Conservation (phyloP, 1,139 yeast genomes). For the Geotrichum cucujoidarum region DNA sequence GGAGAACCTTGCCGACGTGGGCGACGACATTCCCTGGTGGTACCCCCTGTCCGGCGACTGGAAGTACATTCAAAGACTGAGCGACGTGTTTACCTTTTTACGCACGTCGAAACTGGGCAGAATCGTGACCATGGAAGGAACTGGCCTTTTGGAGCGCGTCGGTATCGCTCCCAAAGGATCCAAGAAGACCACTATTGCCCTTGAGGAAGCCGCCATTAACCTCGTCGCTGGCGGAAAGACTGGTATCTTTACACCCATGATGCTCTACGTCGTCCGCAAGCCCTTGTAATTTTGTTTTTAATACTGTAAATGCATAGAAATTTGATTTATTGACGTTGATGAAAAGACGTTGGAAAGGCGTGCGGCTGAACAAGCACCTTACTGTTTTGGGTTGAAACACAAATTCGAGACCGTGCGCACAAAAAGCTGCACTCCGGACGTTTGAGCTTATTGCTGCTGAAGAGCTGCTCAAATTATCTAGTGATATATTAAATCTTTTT, state of each 20-base stretch:
- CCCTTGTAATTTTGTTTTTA: slow-evolving; percentile 44
- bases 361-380: no score
- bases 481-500: no score
- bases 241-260: slow-evolving; percentile 92
- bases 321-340: no score
- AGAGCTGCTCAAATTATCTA: no score
- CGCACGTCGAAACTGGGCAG: slow-evolving; percentile 90
- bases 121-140: slow-evolving; percentile 71
- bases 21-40: slow-evolving; percentile 94
- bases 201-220: slow-evolving; percentile 95
- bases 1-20: slow-evolving; percentile 75
- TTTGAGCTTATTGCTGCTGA: no score
- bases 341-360: no score
- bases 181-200: slow-evolving; percentile 79
- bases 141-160: slow-evolving; percentile 72
- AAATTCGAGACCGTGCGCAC: no score
- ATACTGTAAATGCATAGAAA: no score
- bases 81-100: slow-evolving; percentile 77
- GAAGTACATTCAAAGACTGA: slow-evolving; percentile 73
- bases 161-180: slow-evolving; percentile 95
- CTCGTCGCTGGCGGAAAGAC: slow-evolving; percentile 89
- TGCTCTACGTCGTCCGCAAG: slow-evolving; percentile 81
- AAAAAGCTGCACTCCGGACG: no score
- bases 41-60: slow-evolving; percentile 94
- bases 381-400: no score